Base-by-base conservation (phyloP, 2,329 filamentous ascomycete species). In the Talaromyces verruculosus region DNA sequence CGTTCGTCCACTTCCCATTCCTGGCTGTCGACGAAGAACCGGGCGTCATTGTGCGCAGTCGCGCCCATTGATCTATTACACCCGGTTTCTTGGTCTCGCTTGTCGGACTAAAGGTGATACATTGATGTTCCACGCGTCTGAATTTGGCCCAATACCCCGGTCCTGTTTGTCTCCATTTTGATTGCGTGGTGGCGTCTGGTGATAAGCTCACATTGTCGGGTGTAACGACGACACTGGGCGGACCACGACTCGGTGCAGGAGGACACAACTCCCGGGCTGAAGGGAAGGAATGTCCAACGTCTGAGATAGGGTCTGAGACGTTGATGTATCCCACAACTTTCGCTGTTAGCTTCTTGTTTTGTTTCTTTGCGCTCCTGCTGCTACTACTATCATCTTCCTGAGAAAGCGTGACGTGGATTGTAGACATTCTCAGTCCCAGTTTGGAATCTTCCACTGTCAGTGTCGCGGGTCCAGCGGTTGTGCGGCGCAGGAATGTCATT, bases 301-400 rank as follows among this genome's bases (percentile, higher is more conserved):
- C 89, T 1, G 81, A 81, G 1, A 77, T 71, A 53, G 90, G 82
- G 68, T 91, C 88, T 25, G 84, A 84, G 68, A 91, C 84, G 6
- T 88, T 91, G 67, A 89, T 81, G 74, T 90, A 89, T 15, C 83
- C 85, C 43, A 88, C 82, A 25, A 90, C 84, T 73, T 88, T 88
- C 69, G 87, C 84, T 62, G 87, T 84, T 11, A 81, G 62, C 33
- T 65, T 47, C 65, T 69, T 67, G 25, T 45, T 37, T 22, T 37
- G 33, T 5, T 25, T 41, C 47, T 66, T 63, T 30, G 71, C 67
- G 17, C 35, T 65, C 25, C 75, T 68, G 11, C 69, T 33, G 10
- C 30, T 33, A 33, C 30, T 33, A 33, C 30, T 68, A 13, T n/a
- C 39, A 77, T 35, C 80, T 78, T 43, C 62, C 37, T 82, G 80